Conservation (phyloP, 495 filamentous ascomycete genomes). For the Neurospora terricola region DNA sequence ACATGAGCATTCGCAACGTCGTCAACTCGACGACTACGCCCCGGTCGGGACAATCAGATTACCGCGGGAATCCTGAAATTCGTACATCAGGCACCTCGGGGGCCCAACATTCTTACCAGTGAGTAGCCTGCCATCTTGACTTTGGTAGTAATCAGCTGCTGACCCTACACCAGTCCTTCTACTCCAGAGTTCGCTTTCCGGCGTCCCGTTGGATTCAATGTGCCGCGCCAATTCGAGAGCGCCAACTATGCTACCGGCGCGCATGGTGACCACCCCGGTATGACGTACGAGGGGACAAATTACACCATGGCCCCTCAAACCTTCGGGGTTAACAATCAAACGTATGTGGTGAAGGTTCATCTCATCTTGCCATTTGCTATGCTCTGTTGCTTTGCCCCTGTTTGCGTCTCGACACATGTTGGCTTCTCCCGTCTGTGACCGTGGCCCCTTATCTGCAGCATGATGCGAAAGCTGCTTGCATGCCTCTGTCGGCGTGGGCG, state of each 20-base stretch:
- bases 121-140: background rate
- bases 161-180: background rate
- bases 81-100: background rate
- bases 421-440: background rate
- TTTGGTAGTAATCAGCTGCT: background rate
- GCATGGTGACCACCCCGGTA: background rate
- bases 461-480: background rate
- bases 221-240: background rate
- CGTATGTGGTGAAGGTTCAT: background rate
- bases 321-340: background rate
- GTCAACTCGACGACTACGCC: background rate
- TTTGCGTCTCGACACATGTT: background rate
- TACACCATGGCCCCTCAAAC: background rate
- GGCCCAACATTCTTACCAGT: background rate
- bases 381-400: background rate
- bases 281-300: background rate
- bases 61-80: background rate
- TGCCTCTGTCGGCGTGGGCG: background rate
- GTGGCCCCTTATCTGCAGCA: background rate
- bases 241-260: background rate
- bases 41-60: background rate
- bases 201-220: background rate
- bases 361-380: background rate
- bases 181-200: background rate
- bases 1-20: background rate